phyloP scores from a whole-genome alignment of 1,284 basidiomycete species.

The Ceratobasidium sp. region DNA sequence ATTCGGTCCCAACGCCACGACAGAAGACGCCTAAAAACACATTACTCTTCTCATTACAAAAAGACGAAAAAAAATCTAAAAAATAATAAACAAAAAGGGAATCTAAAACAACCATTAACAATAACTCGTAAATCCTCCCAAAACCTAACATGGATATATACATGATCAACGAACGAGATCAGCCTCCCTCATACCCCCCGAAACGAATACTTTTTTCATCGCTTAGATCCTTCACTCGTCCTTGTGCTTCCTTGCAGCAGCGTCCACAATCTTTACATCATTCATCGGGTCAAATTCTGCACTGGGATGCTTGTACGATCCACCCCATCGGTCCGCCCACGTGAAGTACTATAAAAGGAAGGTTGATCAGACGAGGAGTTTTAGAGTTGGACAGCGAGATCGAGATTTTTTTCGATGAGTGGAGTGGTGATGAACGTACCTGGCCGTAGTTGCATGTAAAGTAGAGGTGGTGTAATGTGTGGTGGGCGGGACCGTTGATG shows the following conservation, averaged over 20 bases:
- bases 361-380: constrained; percentile 42
- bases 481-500: constrained; percentile 98
- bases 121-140: not conserved
- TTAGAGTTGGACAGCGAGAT: constrained; percentile 14
- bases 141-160: not conserved
- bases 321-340: constrained; percentile 88
- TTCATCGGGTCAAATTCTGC: constrained; percentile 88
- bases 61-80: not conserved
- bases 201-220: not conserved
- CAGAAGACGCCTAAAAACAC: not conserved
- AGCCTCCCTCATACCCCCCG: not conserved
- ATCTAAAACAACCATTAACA: constrained; percentile 4
- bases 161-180: constrained; percentile 3
- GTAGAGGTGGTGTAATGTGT: constrained; percentile 96
- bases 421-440: constrained; percentile 55
- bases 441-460: constrained; percentile 97
- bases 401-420: not conserved
- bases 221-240: not conserved
- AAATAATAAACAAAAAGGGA: not conserved
- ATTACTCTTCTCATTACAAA: constrained; percentile 12
- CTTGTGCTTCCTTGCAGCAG: constrained; percentile 20
- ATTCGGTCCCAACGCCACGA: too few species aligned
- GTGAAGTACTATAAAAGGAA: constrained; percentile 83
- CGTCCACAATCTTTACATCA: constrained; percentile 65
- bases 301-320: constrained; percentile 90